A percentile compares a stretch with the other conserved stretches of the same genome.
These are phyloP conservation scores for Plectosphaerella cucumerina DNA, from an alignment of 2,329 filamentous ascomycete species.

Conservation along the genomic window DNA sequence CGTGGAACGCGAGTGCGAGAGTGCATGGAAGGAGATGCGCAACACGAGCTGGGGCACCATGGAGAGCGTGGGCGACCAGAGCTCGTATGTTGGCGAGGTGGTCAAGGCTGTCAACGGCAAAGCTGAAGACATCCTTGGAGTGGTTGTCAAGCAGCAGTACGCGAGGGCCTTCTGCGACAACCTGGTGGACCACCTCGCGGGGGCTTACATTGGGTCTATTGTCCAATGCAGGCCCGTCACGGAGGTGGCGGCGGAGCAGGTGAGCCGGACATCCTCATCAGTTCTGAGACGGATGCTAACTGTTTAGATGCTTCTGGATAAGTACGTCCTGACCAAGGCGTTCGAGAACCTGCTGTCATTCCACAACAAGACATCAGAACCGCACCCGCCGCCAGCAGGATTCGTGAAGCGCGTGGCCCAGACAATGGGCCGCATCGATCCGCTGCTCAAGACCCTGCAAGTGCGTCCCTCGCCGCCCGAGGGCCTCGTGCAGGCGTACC, in stretches of 20 bases:
- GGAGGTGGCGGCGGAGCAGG: slow-evolving; percentile 90
- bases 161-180: slow-evolving; percentile 93
- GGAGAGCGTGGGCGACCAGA: slow-evolving; percentile 90
- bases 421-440: slow-evolving; percentile 82
- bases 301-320: slow-evolving; percentile 84
- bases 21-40: slow-evolving; percentile 93
- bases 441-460: slow-evolving; percentile 92
- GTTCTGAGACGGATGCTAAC: slow-evolving; percentile 14
- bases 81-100: slow-evolving; percentile 82
- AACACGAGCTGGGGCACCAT: slow-evolving; percentile 94
- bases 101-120: slow-evolving; percentile 68
- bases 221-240: slow-evolving; percentile 88
- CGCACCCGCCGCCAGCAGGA: slow-evolving; percentile 43
- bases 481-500: slow-evolving; percentile 91
- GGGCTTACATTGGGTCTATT: slow-evolving; percentile 75
- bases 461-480: slow-evolving; percentile 88
- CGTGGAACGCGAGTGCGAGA: slow-evolving; percentile 78
- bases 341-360: slow-evolving; percentile 67
- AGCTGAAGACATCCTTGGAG: slow-evolving; percentile 68
- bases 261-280: slow-evolving; percentile 25
- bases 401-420: slow-evolving; percentile 85
- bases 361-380: slow-evolving; percentile 43
- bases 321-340: slow-evolving; percentile 81
- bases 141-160: slow-evolving; percentile 88
- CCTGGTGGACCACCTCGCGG: slow-evolving; percentile 82